These are phyloP conservation scores for Wilhelminamyces savonicus DNA, from an alignment of 805 yeast species.

Conservation along the genomic window DNA sequence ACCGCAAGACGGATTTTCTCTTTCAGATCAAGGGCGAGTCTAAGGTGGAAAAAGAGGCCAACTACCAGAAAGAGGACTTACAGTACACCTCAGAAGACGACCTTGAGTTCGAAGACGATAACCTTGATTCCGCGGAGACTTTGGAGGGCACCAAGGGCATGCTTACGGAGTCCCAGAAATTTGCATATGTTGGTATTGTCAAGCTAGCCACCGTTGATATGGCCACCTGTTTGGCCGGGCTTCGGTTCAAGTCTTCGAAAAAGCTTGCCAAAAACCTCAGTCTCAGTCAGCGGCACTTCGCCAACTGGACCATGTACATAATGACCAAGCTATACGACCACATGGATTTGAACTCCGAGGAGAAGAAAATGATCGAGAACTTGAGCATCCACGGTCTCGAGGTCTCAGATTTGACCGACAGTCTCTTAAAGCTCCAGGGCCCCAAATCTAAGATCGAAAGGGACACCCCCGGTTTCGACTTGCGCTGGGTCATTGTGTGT, in stretches of 20 bases:
- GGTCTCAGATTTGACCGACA: conserved; percentile 61
- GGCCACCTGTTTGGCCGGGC: conserved; percentile 70
- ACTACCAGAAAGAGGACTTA: conserved; percentile 19
- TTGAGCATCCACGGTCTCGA: conserved; percentile 79
- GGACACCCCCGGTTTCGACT: conserved; percentile 38
- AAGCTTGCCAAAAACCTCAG: conserved; percentile 57
- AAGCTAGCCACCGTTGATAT: conserved; percentile 70
- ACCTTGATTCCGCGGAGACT: conserved; percentile 51
- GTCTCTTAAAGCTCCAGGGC: conserved; percentile 44
- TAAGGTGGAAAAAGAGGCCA: conserved; percentile 17
- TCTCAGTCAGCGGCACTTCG: conserved; percentile 68
- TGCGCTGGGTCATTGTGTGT: conserved; percentile 91
- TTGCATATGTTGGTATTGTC: conserved; percentile 86
- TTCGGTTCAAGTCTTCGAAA: conserved; percentile 45
- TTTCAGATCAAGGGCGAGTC: conserved; percentile 20
- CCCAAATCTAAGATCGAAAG: conserved; percentile 4
- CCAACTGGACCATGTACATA: conserved; percentile 75
- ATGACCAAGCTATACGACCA: conserved; percentile 73
- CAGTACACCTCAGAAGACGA: conserved; percentile 17
- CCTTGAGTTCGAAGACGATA: conserved; percentile 33
- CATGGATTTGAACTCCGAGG: conserved; percentile 70
- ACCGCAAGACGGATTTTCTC: conserved; percentile 47
- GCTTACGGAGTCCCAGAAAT: conserved; percentile 76
- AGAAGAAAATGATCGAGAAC: conserved; percentile 80
- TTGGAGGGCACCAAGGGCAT: conserved; percentile 74